phyloP scores from a whole-genome alignment of 2,329 filamentous ascomycete genomes.

The Colletotrichum shisoi region DNA sequence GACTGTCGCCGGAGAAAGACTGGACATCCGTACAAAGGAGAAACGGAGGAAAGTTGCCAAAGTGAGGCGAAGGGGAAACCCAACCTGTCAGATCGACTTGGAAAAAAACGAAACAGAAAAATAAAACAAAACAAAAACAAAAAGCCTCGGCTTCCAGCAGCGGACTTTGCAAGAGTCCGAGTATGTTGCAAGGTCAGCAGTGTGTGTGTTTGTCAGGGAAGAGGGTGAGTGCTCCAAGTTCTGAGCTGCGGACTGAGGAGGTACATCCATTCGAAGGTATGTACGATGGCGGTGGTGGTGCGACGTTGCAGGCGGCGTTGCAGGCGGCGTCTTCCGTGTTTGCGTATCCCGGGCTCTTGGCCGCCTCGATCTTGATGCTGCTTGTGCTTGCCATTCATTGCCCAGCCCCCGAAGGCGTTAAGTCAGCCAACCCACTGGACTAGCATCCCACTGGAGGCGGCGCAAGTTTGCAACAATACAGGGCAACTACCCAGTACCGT shows the following conservation, averaged over 20 bases:
- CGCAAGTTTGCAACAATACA: too few relatives aligned
- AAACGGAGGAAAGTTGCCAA: neutral
- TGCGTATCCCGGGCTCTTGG: neutral
- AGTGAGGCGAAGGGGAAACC: conserved; percentile 22
- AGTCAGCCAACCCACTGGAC: too few relatives aligned
- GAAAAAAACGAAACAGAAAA: neutral
- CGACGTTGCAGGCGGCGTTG: conserved; percentile 36
- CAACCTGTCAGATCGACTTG: conserved; percentile 5
- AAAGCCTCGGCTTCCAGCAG: conserved; percentile 19
- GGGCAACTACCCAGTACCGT: too few relatives aligned
- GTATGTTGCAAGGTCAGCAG: neutral
- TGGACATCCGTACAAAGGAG: neutral
- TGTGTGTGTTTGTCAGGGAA: too few relatives aligned
- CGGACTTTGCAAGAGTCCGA: neutral
- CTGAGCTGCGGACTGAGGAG: too few relatives aligned
- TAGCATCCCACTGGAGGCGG: too few relatives aligned
- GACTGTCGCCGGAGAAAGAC: neutral
- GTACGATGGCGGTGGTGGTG: conserved; percentile 7
- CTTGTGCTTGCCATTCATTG: too few relatives aligned
- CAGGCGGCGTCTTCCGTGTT: conserved; percentile 27
- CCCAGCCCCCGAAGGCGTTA: too few relatives aligned
- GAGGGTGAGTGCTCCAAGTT: too few relatives aligned
- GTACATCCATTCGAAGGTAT: neutral
- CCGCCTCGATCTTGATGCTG: neutral
- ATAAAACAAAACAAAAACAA: too few relatives aligned